Conservation (phyloP, 352 stramenopile species). For the Halophytophthora batemanensis region DNA sequence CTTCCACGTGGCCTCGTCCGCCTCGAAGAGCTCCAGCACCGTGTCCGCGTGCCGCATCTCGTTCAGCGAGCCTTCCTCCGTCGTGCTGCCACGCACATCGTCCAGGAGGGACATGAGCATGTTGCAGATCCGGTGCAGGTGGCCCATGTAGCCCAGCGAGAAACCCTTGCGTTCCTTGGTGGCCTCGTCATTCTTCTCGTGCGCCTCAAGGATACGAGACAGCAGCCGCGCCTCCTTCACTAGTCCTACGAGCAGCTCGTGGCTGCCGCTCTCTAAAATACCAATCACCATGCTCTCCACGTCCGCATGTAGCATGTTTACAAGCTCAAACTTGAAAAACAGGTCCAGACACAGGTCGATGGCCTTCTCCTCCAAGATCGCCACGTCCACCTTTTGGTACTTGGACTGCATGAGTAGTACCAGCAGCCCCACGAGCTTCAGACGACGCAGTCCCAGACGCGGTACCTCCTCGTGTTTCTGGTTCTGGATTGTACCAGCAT, state of each 20-base stretch:
- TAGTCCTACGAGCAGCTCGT: slow-evolving; percentile 68
- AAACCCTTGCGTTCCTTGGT: slow-evolving; percentile 54
- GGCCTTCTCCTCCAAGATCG: slow-evolving; percentile 58
- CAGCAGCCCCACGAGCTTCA: slow-evolving; percentile 80
- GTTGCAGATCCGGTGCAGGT: slow-evolving; percentile 84
- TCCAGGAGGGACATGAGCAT: slow-evolving; percentile 82
- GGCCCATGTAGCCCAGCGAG: slow-evolving; percentile 76
- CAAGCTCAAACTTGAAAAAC: slow-evolving; percentile 87
- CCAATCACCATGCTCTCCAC: slow-evolving; percentile 85
- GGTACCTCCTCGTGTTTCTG: slow-evolving; percentile 71
- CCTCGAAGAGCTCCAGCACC: slow-evolving; percentile 78
- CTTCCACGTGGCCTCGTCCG: slow-evolving; percentile 65
- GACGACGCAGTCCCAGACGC: slow-evolving; percentile 64
- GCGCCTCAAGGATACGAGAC: slow-evolving; percentile 67
- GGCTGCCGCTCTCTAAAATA: slow-evolving; percentile 76
- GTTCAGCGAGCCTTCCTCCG: slow-evolving; percentile 63
- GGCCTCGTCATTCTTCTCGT: slow-evolving; percentile 75
- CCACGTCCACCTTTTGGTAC: slow-evolving; percentile 75
- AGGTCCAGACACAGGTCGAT: slow-evolving; percentile 77
- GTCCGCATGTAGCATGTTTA: slow-evolving; percentile 87
- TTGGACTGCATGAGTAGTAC: slow-evolving; percentile 84
- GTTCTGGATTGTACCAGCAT: slow-evolving; percentile 69
- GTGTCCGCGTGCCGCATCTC: slow-evolving; percentile 85
- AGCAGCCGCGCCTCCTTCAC: slow-evolving; percentile 74
- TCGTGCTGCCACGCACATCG: slow-evolving; percentile 61